Evolutionary conservation across 1,139 yeast genomes (phyloP).

Genomic region (Lodderomyces margitis): DNA sequence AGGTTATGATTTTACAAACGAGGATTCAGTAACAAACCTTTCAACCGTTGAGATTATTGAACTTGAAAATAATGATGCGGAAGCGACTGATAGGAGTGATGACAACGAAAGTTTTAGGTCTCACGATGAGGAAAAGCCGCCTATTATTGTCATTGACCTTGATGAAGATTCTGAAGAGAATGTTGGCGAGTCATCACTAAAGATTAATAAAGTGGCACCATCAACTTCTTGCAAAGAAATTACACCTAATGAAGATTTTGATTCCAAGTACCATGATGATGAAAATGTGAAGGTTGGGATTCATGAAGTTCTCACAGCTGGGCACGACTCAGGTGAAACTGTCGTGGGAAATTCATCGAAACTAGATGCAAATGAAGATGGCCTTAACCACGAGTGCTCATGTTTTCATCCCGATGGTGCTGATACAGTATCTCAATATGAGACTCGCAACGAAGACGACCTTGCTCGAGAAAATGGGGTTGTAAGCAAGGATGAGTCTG

Average conservation of each 20-base stretch:
- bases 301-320: too few species aligned
- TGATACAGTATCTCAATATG: too few species aligned
- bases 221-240: background rate
- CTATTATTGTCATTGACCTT: background rate
- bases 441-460: too few species aligned
- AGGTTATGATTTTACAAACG: constrained; percentile 1
- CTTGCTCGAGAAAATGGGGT: background rate
- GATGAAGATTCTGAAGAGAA: constrained; percentile 8
- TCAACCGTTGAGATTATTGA: constrained; percentile 7
- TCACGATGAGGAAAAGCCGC: background rate
- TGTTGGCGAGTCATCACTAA: background rate
- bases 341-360: too few species aligned
- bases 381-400: too few species aligned
- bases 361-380: too few species aligned
- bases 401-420: too few species aligned
- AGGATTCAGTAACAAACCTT: background rate
- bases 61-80: constrained; percentile 5
- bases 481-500: constrained; percentile 3
- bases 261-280: constrained; percentile 1
- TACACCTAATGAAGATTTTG: background rate
- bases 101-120: background rate
- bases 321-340: too few species aligned
- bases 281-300: constrained; percentile 4
- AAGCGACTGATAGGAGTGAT: background rate
- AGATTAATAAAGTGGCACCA: background rate